Evolutionary conservation across 202 grass and related monocot species (phyloP), one percentile per base, ranked within the genome.

Genomic region (Cymbopogon flexuosus): DNA sequence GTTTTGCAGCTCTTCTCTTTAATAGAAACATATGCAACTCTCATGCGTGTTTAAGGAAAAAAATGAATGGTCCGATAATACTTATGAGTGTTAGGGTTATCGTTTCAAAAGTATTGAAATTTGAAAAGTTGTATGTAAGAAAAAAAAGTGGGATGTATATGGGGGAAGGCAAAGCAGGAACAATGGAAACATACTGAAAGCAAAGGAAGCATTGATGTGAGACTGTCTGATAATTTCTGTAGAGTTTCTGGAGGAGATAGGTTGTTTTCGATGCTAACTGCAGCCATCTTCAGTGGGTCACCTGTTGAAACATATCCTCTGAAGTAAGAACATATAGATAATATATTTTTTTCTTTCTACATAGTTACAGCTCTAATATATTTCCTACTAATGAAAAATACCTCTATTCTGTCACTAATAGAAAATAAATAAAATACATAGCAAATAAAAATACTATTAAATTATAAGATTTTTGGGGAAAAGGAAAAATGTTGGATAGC

Each of bases 271-370:
- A 94, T 80, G 68, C 70, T 83, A 75, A 85, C 86, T 72, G 93
- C 85, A 69, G 94, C 94, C 94, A 97, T 94, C 84, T 97, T 97
- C 36, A 97, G 30, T 60, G 91, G 94, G 68, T 94, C 88, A 62
- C 91, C 94, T 94, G 79, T 85, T 63, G 60, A 77, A 27, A 59
- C 24, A 47, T 46, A 65, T 72, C 6, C 18, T 81, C 70, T 39
- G 24, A 84, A 39, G 40, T 27, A 46, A 70, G 68, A 58, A 30
- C 31, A 57, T 33, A 40, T 8, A 39, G 3, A 29, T 42, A 46
- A 35, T 5, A 24, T 8, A 1, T 37, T 84, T 2, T 21, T 45
- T 54, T 36, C 8, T 35, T 79, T 56, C 14, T 54, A 65, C 19
- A 39, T 68, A 3, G 8, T 40, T n/a, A 29, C 3, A 54, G 0